A percentile compares a stretch with the other conserved stretches of the same genome.
These are phyloP conservation scores for Sphagnurus paluster DNA, from an alignment of 1,284 basidiomycete species.

Conservation along the genomic window DNA sequence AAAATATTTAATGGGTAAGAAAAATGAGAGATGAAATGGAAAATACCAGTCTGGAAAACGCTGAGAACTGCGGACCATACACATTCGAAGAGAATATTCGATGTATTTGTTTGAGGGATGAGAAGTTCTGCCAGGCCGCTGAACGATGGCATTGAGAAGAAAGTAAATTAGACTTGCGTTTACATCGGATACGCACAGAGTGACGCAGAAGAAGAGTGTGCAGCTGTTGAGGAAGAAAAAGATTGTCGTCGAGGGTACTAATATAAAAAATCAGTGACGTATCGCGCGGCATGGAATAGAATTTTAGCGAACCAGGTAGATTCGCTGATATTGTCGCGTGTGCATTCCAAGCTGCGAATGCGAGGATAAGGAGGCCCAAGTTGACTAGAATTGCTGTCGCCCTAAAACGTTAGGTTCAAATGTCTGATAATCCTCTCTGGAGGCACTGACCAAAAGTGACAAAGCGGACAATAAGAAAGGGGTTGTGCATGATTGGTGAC, in stretches of 20 bases:
- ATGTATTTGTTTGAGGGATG: constrained; percentile 34
- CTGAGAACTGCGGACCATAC: constrained; percentile 51
- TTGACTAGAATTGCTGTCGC: constrained; percentile 50
- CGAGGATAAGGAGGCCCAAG: constrained; percentile 50
- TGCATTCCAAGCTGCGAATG: constrained; percentile 62
- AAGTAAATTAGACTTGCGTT: not conserved
- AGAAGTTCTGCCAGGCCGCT: constrained; percentile 43
- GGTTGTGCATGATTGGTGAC: constrained; percentile 32
- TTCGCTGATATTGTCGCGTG: constrained; percentile 35
- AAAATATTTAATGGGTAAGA: not conserved
- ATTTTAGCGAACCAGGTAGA: constrained; percentile 34
- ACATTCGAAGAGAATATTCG: constrained; percentile 51
- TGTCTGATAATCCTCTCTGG: not conserved
- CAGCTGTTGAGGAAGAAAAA: constrained; percentile 55
- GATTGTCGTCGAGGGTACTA: constrained; percentile 48
- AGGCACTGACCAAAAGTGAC: constrained; percentile 53
- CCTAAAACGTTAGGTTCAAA: not conserved
- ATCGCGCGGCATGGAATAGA: not conserved
- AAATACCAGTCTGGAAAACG: constrained; percentile 49
- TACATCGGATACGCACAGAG: constrained; percentile 40
- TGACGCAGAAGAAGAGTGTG: constrained; percentile 42
- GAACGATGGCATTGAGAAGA: not conserved
- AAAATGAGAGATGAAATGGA: not conserved
- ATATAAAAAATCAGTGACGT: not conserved
- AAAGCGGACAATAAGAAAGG: constrained; percentile 55